Conservation (phyloP, 176 grass and related monocot genomes). For the Eragrostis curvula region DNA sequence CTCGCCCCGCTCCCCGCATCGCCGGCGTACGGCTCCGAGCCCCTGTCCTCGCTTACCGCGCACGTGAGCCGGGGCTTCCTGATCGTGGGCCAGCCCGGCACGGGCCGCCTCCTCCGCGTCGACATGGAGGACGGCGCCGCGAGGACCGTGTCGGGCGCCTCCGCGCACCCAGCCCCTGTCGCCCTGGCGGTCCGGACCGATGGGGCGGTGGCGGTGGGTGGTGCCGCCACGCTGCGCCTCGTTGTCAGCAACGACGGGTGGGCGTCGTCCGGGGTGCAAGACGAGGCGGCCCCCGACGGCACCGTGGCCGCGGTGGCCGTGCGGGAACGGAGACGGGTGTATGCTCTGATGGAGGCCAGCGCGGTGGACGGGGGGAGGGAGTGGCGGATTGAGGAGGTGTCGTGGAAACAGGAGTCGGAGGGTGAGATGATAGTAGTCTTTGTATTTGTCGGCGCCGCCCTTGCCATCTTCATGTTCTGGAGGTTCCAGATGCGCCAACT, state of each 20-base stretch:
- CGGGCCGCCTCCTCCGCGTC: constrained; percentile 64
- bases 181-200: constrained; percentile 63
- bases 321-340: constrained; percentile 66
- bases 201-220: constrained; percentile 52
- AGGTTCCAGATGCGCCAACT: constrained; percentile 93
- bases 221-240: constrained; percentile 36
- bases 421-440: constrained; percentile 74
- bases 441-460: constrained; percentile 61
- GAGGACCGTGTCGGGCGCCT: constrained; percentile 37
- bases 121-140: constrained; percentile 65
- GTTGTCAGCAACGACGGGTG: constrained; percentile 73
- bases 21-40: constrained; percentile 40
- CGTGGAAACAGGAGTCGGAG: constrained; percentile 65
- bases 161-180: constrained; percentile 27
- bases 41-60: constrained; percentile 44
- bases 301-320: constrained; percentile 55
- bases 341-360: constrained; percentile 49
- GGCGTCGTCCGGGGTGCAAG: constrained; percentile 47
- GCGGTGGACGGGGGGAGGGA: constrained; percentile 27
- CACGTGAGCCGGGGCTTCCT: constrained; percentile 82
- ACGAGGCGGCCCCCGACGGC: constrained; percentile 51
- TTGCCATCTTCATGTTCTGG: constrained; percentile 81
- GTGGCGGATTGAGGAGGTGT: constrained; percentile 81
- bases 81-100: constrained; percentile 52
- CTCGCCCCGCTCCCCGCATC: constrained; percentile 43